Base-by-base conservation (phyloP, 352 stramenopile species). In the Pythium folliculosum region DNA sequence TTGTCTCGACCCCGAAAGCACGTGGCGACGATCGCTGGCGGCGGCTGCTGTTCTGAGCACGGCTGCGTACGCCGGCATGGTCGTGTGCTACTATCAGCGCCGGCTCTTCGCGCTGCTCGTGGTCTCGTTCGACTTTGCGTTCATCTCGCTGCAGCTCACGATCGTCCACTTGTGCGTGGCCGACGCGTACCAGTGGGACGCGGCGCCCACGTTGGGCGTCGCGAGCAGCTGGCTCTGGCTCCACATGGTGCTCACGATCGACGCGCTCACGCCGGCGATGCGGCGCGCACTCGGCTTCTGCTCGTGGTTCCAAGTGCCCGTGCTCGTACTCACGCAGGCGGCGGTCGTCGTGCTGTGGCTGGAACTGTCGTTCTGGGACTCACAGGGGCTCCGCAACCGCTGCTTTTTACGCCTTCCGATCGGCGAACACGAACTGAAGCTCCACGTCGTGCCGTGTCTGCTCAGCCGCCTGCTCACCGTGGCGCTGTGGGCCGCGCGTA, bases 81-180 rank as follows among this genome's bases (percentile, higher is more conserved):
- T 67, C 14, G 9, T 58, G 16, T 45, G 43, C 22, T 45, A 52
- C 16, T 71, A 63, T 51, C 57, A 67, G 21, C 51, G 30, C 32
- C 32, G 19, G 17, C 45, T 72, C 38, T 40, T 72, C 19, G 4
- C 6, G 23, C 53, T 60, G 13, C 44, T 67, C 12, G 25, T 57
- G 3, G n/a, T 32, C 16, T 76, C 69, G 19, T 81, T 81, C 50
- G 63, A 81, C 64, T 77, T 78, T 32, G 47, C 66, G 0, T 81
- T 77, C 49, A 32, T 78, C n/a, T 75, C 75, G 17, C 22, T 68
- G 7, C 75, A 81, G 40, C 10, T 77, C n/a, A 60, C 52, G 12
- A 17, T 54, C 8, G 40, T 70, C 12, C 50, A 66, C 37, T 16
- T 66, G 10, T 70, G 65, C n/a, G 25, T 76, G 13, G 72, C 64